Evolutionary conservation across 305 asterid genomes (phyloP), one percentile per base, ranked within the genome.

Genomic region (Euphrasia arctica): DNA sequence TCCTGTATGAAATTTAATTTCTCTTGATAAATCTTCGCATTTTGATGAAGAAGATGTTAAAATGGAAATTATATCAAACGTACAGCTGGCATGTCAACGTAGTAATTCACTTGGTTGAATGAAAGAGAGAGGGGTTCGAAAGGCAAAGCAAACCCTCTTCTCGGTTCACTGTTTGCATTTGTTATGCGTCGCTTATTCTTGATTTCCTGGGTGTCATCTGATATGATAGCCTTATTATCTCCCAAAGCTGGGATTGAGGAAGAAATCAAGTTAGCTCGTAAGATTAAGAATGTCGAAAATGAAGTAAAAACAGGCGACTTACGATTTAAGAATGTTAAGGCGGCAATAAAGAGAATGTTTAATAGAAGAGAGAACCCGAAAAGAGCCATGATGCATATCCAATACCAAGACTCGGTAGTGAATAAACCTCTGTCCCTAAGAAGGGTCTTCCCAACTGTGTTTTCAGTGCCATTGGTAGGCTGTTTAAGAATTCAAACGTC

Each of bases 71-170:
- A 2, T 7, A 39, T 39, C 32, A 9, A 54, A 72, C 95, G 74
- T 82, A 90, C 96, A 14, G 85, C 75, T 9, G 96, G 97, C 97
- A 90, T 90, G 50, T 85, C 91, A 0, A 90, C 97, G 28, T 78
- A 85, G 78, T 90, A 90, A 49, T 82, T 88, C 54, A 88, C 85
- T 61, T 84, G 89, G 79, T 80, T 70, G 79, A 90, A 90, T 14
- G 88, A 79, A 61, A 90, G 88, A 59, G 96, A 90, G 47, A 88
- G 90, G 10, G 92, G 95, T 76, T 88, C 78, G 57, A 85, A 90
- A 15, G 97, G 97, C 65, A 88, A 72, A 63, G 88, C 80, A 95
- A 88, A 84, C 66, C 89, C 96, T 77, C 72, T 82, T 72, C 75
- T 81, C 60, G 81, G 54, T 59, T 72, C 81, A 34, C 5, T 61